A percentile compares a stretch with the other conserved stretches of the same genome.
These are phyloP conservation scores for Buddleja alternifolia DNA, from an alignment of 257 asterid genomes.

Conservation along the genomic window DNA sequence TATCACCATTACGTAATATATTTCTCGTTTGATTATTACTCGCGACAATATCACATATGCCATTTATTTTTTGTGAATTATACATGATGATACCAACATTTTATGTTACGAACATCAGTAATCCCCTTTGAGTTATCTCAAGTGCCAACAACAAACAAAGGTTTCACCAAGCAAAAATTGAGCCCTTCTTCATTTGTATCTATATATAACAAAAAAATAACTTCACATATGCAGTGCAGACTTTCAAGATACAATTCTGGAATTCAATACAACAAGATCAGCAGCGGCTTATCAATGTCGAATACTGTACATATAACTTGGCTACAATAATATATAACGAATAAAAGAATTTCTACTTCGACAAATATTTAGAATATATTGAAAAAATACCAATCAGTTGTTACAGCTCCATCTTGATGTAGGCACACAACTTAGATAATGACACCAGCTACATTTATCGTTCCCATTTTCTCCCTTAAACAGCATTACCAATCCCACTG, in stretches of 20 bases:
- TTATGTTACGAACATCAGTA: too few relatives aligned
- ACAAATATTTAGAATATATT: background rate
- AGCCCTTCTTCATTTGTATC: too few relatives aligned
- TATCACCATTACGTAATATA: too few relatives aligned
- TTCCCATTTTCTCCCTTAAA: constrained; percentile 77
- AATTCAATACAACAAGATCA: constrained; percentile 1
- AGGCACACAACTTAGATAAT: constrained; percentile 89
- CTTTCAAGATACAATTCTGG: background rate
- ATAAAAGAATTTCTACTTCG: background rate
- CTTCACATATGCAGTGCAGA: background rate
- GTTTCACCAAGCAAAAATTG: background rate
- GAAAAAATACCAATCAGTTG: constrained; percentile 33
- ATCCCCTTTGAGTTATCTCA: too few relatives aligned
- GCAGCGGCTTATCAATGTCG: too few relatives aligned
- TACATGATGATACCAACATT: too few relatives aligned
- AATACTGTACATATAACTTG: too few relatives aligned
- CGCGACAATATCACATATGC: too few relatives aligned
- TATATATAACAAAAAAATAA: too few relatives aligned
- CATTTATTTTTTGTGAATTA: too few relatives aligned
- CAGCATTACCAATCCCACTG: constrained; percentile 72
- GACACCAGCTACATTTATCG: constrained; percentile 88
- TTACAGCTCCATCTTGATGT: constrained; percentile 88
- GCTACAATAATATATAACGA: constrained; percentile 18
- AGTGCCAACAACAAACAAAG: background rate
- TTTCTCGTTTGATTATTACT: too few relatives aligned